Evolutionary conservation across 768 basidiomycete genomes (phyloP), one percentile per base, ranked within the genome.

Genomic region (Termitomyces sp.): DNA sequence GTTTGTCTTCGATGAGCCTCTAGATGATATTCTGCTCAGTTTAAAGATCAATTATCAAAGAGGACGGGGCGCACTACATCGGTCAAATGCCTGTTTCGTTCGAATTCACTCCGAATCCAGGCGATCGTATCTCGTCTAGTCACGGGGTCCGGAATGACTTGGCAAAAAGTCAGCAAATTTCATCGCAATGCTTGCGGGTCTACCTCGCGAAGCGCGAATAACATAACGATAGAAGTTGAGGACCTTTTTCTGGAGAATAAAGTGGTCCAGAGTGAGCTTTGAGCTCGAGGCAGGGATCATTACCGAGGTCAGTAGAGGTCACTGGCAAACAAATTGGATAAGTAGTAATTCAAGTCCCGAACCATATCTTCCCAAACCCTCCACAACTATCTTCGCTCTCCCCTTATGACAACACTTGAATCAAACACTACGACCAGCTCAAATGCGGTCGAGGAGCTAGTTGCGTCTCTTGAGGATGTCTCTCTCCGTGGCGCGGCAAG

Each of bases 21-120:
- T 90, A 65, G 31, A 60, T n/a, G n/a, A 47, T 36, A 24, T 22
- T 26, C 29, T 41, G 3, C 42, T 44, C 26, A 8, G 5, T 39
- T 20, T 41, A 48, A 48, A 36, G 5, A 24, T 24, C 7, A 6
- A 29, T 49, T 1, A 51, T 29, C 32, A 27, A 34, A 26, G 46
- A 43, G 51, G 60, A 41, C 4, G 41, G 10, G 54, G 64, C 79
- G 53, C 63, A 91, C 90, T 60, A 75, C 68, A 65, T 91, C 85
- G 12, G 75, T 68, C 41, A 88, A 65, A 64, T 84, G 67, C 58
- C 69, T 78, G 63, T 83, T 85, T 58, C 83, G 74, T 65, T 90
- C 85, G 62, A 92, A 82, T 69, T 91, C 88, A 49, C 72, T 65
- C 29, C 90, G 84, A 69, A 92, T 81, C 88, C 90, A 92, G 22